phyloP scores from a whole-genome alignment of 768 basidiomycete genomes.

The Termitomyces sp. region DNA sequence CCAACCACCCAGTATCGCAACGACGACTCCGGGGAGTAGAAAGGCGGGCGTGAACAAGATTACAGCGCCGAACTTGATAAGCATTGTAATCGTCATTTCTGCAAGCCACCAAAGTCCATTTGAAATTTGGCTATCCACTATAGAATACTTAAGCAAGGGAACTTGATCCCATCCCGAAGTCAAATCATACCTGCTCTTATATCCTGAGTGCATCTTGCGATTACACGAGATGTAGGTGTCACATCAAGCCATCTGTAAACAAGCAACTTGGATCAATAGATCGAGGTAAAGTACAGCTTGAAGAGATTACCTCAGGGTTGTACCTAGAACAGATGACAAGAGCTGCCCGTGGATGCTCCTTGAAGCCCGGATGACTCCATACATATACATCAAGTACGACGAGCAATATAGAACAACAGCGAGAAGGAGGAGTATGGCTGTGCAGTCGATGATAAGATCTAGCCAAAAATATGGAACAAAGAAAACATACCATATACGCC shows the following conservation, averaged over 20 bases:
- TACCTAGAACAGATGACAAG: constrained; percentile 47
- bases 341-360: constrained; percentile 46
- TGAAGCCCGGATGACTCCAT: constrained; percentile 49
- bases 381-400: constrained; percentile 35
- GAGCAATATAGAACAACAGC: constrained; percentile 25
- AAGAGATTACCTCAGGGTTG: constrained; percentile 46
- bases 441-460: not conserved
- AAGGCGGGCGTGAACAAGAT: constrained; percentile 41
- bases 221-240: constrained; percentile 47
- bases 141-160: constrained; percentile 14
- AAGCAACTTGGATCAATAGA: not conserved
- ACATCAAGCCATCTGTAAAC: constrained; percentile 40
- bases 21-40: constrained; percentile 36
- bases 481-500: constrained; percentile 26
- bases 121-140: constrained; percentile 44
- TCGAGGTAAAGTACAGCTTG: not conserved
- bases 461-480: not conserved
- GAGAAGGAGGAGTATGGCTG: constrained; percentile 26
- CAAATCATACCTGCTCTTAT: constrained; percentile 36
- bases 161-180: constrained; percentile 16
- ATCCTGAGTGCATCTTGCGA: constrained; percentile 64
- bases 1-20: constrained; percentile 37
- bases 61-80: constrained; percentile 39
- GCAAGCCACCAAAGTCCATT: constrained; percentile 21
- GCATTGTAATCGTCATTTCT: constrained; percentile 27